Conservation (phyloP, 164 flowering plant species). For the Berberis thunbergii region DNA sequence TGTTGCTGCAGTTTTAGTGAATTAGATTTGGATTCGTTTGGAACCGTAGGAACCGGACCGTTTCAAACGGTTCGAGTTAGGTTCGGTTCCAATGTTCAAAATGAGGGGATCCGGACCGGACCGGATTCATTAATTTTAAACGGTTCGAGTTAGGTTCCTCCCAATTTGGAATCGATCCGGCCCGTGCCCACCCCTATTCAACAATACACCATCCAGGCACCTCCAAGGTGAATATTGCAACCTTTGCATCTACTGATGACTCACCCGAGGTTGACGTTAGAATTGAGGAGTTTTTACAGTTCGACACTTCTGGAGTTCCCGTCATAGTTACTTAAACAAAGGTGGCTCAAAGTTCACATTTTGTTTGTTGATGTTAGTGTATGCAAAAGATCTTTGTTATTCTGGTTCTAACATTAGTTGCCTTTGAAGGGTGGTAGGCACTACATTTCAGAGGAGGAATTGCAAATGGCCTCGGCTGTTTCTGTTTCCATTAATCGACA, state of each 20-base stretch:
- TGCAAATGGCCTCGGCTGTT: constrained; percentile 91
- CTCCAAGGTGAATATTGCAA: constrained; percentile 66
- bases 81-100: too few species aligned
- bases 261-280: constrained; percentile 87
- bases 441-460: constrained; percentile 82
- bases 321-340: constrained; percentile 80
- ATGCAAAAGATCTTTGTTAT: not conserved
- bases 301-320: constrained; percentile 83
- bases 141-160: too few species aligned
- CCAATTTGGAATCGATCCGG: too few species aligned
- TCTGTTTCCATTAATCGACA: constrained; percentile 68
- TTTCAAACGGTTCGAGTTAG: too few species aligned
- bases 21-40: too few species aligned
- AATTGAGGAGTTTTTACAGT: constrained; percentile 84
- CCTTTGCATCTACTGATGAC: constrained; percentile 45
- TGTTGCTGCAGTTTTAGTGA: too few species aligned
- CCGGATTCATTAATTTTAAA: too few species aligned
- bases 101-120: too few species aligned
- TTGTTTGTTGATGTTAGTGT: not conserved
- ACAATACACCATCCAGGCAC: too few species aligned
- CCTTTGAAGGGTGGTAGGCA: constrained; percentile 65
- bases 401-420: not conserved
- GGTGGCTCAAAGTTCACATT: constrained; percentile 24
- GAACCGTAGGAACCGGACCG: too few species aligned
- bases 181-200: too few species aligned